Percentiles rank a stretch among this genome's conserved stretches.
phyloP scores from a whole-genome alignment of 768 basidiomycete species.

The Hypholoma sublateritium region DNA sequence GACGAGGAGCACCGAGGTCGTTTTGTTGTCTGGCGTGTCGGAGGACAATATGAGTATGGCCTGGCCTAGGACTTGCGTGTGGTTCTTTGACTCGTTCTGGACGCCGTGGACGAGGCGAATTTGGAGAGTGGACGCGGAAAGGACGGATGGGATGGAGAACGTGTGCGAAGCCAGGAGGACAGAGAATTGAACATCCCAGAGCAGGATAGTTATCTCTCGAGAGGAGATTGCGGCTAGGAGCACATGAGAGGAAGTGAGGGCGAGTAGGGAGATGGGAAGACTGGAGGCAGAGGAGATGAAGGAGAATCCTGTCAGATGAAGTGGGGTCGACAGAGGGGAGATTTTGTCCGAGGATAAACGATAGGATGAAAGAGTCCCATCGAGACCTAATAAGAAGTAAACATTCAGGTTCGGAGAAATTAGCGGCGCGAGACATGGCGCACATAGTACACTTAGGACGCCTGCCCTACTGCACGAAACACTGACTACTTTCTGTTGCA shows the following conservation, averaged over 20 bases:
- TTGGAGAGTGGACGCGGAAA: conserved; percentile 28
- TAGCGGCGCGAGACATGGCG: conserved; percentile 15
- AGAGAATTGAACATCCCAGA: conserved; percentile 73
- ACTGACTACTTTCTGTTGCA: conserved; percentile 33
- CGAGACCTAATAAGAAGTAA: conserved; percentile 31
- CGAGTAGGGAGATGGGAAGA: conserved; percentile 36
- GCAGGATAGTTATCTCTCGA: conserved; percentile 49
- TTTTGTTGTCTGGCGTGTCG: conserved; percentile 18
- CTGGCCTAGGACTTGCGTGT: conserved; percentile 34
- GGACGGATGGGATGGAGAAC: conserved; percentile 47
- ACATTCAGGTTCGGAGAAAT: neutral
- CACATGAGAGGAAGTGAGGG: conserved; percentile 57
- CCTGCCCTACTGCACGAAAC: conserved; percentile 49
- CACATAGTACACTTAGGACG: conserved; percentile 50
- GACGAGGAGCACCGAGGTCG: conserved; percentile 55
- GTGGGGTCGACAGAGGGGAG: conserved; percentile 17
- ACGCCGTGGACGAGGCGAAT: conserved; percentile 18
- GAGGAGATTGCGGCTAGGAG: conserved; percentile 46
- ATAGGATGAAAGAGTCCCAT: conserved; percentile 37
- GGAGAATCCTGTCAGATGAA: conserved; percentile 31
- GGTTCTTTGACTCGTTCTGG: conserved; percentile 13
- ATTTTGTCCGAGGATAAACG: conserved; percentile 14
- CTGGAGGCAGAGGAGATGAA: conserved; percentile 21
- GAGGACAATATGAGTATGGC: conserved; percentile 52
- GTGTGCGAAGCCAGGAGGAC: conserved; percentile 57